These are phyloP conservation scores for Isoetes taiwanensis DNA, from an alignment of 75 land plant genomes.

Conservation along the genomic window DNA sequence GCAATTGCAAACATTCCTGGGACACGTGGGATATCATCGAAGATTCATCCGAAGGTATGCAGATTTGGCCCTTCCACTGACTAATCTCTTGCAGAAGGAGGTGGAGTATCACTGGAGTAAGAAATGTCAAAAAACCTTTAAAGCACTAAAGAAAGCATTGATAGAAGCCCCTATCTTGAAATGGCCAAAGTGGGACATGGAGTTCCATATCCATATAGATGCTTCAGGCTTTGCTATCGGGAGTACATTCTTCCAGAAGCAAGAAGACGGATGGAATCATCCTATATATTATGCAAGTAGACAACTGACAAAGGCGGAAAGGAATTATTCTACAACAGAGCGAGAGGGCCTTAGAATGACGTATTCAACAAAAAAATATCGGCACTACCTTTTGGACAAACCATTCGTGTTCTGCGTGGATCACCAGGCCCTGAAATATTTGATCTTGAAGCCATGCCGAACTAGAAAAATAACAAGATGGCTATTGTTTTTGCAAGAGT, in stretches of 20 bases:
- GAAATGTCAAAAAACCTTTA: not conserved
- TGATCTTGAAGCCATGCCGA: constrained; percentile 4
- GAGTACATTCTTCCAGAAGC: not conserved
- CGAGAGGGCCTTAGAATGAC: constrained; percentile 2
- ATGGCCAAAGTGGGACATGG: not conserved
- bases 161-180: not conserved
- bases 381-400: not conserved
- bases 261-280: not conserved
- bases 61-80: not conserved
- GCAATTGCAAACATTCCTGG: not conserved
- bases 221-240: not conserved
- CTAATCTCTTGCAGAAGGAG: not conserved
- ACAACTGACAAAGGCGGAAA: not conserved
- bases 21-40: constrained; percentile 1
- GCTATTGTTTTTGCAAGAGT: not conserved
- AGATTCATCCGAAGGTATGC: not conserved
- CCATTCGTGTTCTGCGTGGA: constrained; percentile 4
- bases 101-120: not conserved
- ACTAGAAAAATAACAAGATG: not conserved
- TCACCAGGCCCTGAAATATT: constrained; percentile 7
- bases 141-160: not conserved
- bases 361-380: not conserved
- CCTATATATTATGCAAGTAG: not conserved
- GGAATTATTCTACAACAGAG: constrained; percentile 9
- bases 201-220: constrained; percentile 1